Evolutionary conservation across 1,284 basidiomycete genomes (phyloP).

Genomic region (Exsudoporus floridanus): DNA sequence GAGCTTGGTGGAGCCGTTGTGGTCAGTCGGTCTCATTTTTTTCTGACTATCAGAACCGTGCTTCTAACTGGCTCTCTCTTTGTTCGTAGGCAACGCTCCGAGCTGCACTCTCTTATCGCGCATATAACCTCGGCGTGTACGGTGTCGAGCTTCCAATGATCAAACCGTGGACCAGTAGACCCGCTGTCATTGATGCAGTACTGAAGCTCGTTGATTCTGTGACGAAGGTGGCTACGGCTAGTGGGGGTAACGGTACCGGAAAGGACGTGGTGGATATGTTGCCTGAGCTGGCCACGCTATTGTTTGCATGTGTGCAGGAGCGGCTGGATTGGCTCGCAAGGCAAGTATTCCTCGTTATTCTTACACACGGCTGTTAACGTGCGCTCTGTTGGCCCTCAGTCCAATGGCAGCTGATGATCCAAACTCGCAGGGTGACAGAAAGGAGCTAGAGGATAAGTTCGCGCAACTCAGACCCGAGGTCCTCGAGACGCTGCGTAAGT

Average conservation of each 20-base stretch:
- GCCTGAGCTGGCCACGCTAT: constrained; percentile 64
- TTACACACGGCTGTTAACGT: constrained; percentile 4
- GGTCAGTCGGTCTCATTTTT: constrained; percentile 43
- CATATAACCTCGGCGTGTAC: constrained; percentile 72
- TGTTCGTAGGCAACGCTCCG: constrained; percentile 61
- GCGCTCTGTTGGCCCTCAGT: constrained; percentile 30
- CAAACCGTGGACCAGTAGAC: constrained; percentile 83
- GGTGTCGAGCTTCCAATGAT: constrained; percentile 71
- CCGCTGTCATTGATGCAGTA: constrained; percentile 66
- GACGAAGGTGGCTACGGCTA: constrained; percentile 37
- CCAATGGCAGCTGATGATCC: constrained; percentile 45
- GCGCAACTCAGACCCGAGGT: constrained; percentile 67
- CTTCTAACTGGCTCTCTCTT: neutral
- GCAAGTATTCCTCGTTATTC: constrained; percentile 37
- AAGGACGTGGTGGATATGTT: constrained; percentile 55
- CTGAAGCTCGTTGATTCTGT: constrained; percentile 75
- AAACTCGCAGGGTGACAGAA: constrained; percentile 50
- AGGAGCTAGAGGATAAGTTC: constrained; percentile 65
- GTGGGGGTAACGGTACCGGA: constrained; percentile 31
- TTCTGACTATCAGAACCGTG: neutral
- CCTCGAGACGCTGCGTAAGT: constrained; percentile 74
- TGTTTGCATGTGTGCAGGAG: constrained; percentile 76
- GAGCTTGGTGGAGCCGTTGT: constrained; percentile 52
- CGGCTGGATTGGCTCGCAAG: constrained; percentile 67
- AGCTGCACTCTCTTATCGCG: constrained; percentile 73